Evolutionary conservation across 306 rosid species (phyloP).

Genomic region (Prunus davidiana): DNA sequence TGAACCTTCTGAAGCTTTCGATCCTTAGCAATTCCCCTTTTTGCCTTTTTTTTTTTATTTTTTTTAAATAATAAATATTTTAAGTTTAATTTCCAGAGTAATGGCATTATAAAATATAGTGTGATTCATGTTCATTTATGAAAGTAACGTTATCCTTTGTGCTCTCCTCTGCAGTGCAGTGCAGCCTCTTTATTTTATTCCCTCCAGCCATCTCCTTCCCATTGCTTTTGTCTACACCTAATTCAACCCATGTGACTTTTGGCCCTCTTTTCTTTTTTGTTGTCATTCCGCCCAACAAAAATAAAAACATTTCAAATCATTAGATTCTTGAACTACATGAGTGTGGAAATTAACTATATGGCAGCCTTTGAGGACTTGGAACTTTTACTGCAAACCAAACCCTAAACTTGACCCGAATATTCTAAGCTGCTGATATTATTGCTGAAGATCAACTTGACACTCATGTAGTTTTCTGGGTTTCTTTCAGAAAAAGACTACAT

Average conservation of each 20-base stretch:
- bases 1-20: not conserved
- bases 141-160: slow-evolving; percentile 14
- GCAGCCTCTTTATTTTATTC: too few relatives aligned
- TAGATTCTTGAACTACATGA: not conserved
- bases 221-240: not conserved
- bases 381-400: not conserved
- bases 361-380: not conserved
- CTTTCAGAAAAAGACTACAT: not conserved
- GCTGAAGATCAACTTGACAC: too few relatives aligned
- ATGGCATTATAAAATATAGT: not conserved
- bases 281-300: not conserved
- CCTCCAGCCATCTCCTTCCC: not conserved
- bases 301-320: too few relatives aligned
- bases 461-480: not conserved
- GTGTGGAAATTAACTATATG: not conserved
- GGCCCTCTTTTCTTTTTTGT: not conserved
- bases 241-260: not conserved
- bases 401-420: not conserved
- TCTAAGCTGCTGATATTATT: not conserved
- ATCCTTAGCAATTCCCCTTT: not conserved
- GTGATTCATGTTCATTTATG: not conserved
- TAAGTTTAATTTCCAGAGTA: not conserved
- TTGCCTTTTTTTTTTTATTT: not conserved
- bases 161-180: not conserved
- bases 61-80: too few relatives aligned